Evolutionary conservation across 1,284 basidiomycete genomes (phyloP).

Genomic region (Rhodotorula sp.): DNA sequence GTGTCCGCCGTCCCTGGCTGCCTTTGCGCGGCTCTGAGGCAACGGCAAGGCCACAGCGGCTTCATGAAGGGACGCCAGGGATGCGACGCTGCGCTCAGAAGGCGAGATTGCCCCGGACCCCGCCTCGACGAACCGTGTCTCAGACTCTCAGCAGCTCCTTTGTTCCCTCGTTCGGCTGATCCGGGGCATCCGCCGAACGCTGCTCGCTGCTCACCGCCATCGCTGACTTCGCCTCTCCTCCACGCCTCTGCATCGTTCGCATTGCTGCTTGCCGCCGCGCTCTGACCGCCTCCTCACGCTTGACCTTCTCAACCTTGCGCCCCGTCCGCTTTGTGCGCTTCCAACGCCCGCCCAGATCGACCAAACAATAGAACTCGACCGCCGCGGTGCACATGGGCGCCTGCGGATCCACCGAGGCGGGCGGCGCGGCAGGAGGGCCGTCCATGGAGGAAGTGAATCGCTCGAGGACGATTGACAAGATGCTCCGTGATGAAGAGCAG

Average conservation of each 20-base stretch:
- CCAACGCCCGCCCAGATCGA: not conserved
- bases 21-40: too few species aligned
- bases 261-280: too few species aligned
- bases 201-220: not conserved
- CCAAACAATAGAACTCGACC: not conserved
- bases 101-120: too few species aligned
- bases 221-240: not conserved
- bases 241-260: too few species aligned
- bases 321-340: not conserved
- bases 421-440: conserved; percentile 1
- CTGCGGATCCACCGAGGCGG: conserved; percentile 27
- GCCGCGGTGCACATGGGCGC: conserved; percentile 21
- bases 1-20: too few species aligned
- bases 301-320: not conserved
- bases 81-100: not conserved
- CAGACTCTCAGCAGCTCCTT: not conserved
- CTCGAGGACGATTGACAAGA: conserved; percentile 41
- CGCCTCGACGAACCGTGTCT: not conserved
- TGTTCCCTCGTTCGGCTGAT: not conserved
- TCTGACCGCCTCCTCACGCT: not conserved
- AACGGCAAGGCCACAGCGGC: too few species aligned
- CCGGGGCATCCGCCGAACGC: not conserved
- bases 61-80: not conserved
- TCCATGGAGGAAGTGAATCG: conserved; percentile 24
- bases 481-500: conserved; percentile 45